Percentiles rank a stretch among this genome's conserved stretches.
Evolutionary conservation across 768 basidiomycete species (phyloP).

Genomic region (Nidula microcarpa): DNA sequence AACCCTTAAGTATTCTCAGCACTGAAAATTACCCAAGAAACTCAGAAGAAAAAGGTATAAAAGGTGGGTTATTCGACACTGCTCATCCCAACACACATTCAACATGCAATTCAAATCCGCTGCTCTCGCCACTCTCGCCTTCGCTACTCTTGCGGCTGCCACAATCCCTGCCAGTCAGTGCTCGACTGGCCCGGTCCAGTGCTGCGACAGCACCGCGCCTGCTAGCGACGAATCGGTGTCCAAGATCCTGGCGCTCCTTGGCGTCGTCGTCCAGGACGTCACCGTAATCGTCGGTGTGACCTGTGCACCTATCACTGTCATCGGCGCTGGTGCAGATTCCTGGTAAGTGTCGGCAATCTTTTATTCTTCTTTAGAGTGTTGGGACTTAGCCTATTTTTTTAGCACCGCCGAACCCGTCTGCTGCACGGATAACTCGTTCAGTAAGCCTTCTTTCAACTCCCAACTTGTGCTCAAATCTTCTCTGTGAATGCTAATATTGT

Average conservation of each 20-base stretch:
- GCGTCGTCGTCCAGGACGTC: constrained; percentile 1
- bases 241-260: neutral
- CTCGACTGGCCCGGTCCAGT: constrained; percentile 1
- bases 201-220: neutral
- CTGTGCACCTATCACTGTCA: neutral
- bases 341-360: neutral
- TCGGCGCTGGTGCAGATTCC: neutral
- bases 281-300: neutral
- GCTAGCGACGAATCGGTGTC: neutral
- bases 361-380: neutral
- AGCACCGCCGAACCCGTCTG: neutral
- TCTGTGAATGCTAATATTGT: neutral
- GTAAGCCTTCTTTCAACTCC: neutral
- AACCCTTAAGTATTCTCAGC: too few species aligned
- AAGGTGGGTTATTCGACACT: neutral
- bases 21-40: too few species aligned
- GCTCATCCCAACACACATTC: neutral
- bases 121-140: neutral
- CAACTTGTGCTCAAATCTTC: neutral
- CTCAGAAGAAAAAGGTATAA: too few species aligned
- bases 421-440: neutral
- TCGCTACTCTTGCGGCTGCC: constrained; percentile 3
- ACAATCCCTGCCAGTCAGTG: neutral
- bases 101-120: constrained; percentile 3
- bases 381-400: neutral